Evolutionary conservation across 139 green algal genomes (phyloP).

Genomic region (Tetradesmus lagerheimii): DNA sequence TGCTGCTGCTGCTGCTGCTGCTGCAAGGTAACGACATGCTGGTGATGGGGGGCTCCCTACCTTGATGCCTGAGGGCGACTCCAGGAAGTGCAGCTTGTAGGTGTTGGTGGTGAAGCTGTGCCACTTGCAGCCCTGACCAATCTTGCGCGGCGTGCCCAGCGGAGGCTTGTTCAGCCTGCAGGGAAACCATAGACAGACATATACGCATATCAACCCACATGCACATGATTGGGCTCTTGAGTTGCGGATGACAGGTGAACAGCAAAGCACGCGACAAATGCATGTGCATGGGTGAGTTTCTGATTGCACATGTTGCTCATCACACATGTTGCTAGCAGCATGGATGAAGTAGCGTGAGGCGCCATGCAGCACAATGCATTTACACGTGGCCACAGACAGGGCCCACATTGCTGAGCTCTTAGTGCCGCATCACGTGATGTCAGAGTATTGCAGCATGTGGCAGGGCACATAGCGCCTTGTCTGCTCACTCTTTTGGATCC

Average conservation of each 20-base stretch:
- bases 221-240: too few species aligned
- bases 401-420: too few species aligned
- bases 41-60: constrained; percentile 46
- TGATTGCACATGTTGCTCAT: background rate
- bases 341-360: background rate
- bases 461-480: background rate
- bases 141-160: constrained; percentile 77
- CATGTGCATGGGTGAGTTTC: too few species aligned
- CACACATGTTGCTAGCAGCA: background rate
- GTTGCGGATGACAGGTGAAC: too few species aligned
- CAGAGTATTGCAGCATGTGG: background rate
- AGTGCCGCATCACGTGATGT: too few species aligned
- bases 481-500: constrained; percentile 82
- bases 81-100: constrained; percentile 96
- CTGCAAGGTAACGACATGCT: too few species aligned
- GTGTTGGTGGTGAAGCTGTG: constrained; percentile 85
- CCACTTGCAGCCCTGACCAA: constrained; percentile 86
- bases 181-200: too few species aligned
- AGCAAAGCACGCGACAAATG: too few species aligned
- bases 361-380: background rate
- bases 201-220: background rate
- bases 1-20: background rate
- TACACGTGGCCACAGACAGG: too few species aligned
- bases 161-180: constrained; percentile 74
- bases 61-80: constrained; percentile 93